A percentile compares a stretch with the other conserved stretches of the same genome.
These are phyloP conservation scores for Nepenthes gracilis DNA, from an alignment of 148 eudicot genomes.

Conservation along the genomic window DNA sequence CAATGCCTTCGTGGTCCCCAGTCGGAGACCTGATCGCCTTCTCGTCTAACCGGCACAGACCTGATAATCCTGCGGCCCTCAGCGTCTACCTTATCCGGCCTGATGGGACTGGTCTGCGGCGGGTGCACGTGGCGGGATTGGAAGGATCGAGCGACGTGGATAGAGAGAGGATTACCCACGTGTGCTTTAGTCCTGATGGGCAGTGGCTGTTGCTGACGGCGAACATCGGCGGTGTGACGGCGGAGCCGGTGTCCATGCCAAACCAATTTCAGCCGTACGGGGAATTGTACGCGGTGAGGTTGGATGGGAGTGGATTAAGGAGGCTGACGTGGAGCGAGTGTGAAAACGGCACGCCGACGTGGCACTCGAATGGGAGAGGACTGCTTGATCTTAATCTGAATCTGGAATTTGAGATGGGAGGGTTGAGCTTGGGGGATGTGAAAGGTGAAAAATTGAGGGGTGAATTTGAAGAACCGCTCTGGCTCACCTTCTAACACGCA, in stretches of 20 bases:
- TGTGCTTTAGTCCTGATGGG: constrained; percentile 53
- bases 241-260: constrained; percentile 70
- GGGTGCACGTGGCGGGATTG: constrained; percentile 33
- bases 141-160: constrained; percentile 9
- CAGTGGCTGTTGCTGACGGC: constrained; percentile 68
- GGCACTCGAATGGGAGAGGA: constrained; percentile 18
- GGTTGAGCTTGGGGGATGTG: constrained; percentile 13
- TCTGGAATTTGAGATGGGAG: constrained; percentile 11
- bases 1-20: constrained; percentile 91
- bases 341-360: constrained; percentile 82
- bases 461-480: constrained; percentile 52
- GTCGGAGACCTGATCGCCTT: constrained; percentile 65
- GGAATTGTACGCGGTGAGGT: constrained; percentile 38
- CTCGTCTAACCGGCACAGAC: constrained; percentile 68
- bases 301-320: constrained; percentile 57
- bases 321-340: constrained; percentile 64
- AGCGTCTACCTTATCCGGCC: constrained; percentile 35
- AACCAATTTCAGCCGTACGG: constrained; percentile 89
- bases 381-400: not conserved
- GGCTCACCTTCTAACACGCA: constrained; percentile 28
- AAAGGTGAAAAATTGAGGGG: constrained; percentile 24
- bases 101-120: constrained; percentile 41
- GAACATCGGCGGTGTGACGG: constrained; percentile 60
- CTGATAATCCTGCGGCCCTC: constrained; percentile 1
- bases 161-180: constrained; percentile 65